A percentile compares a stretch with the other conserved stretches of the same genome.
Evolutionary conservation across 768 basidiomycete genomes (phyloP).

Genomic region (Tulasnella sp.): DNA sequence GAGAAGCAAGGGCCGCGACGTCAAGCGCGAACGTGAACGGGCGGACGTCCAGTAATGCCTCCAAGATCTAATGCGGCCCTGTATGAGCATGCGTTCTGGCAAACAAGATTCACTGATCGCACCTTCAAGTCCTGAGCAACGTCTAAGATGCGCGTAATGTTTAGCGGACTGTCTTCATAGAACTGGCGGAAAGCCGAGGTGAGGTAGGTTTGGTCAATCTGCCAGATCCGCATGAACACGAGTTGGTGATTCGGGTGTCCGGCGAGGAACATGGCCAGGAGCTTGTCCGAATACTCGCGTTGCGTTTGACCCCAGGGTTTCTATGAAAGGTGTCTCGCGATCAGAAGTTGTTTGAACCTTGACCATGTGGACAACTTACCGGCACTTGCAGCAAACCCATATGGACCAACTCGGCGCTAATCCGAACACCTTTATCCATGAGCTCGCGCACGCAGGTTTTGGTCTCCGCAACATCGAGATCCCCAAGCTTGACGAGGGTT

Average conservation of each 20-base stretch:
- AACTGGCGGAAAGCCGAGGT: conserved; percentile 83
- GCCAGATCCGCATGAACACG: conserved; percentile 95
- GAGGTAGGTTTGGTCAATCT: conserved; percentile 75
- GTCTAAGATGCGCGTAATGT: conserved; percentile 89
- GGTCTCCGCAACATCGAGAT: conserved; percentile 59
- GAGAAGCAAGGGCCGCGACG: conserved; percentile 85
- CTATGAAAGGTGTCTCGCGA: conserved; percentile 32
- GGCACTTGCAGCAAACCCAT: conserved; percentile 86
- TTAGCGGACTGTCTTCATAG: conserved; percentile 83
- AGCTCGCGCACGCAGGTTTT: conserved; percentile 73
- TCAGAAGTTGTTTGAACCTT: not conserved
- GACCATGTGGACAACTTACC: conserved; percentile 35
- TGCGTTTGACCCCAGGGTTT: conserved; percentile 81
- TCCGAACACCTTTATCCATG: conserved; percentile 87
- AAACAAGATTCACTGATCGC: not conserved
- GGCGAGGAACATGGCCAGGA: conserved; percentile 81
- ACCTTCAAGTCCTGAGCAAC: conserved; percentile 91
- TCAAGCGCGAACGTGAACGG: conserved; percentile 88
- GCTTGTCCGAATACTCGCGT: conserved; percentile 71
- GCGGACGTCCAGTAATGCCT: conserved; percentile 79
- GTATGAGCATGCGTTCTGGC: not conserved
- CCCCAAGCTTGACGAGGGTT: conserved; percentile 69
- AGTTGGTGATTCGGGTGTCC: conserved; percentile 93
- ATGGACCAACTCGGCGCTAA: conserved; percentile 87
- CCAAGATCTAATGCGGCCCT: conserved; percentile 57